A percentile compares a stretch with the other conserved stretches of the same genome.
Evolutionary conservation across 371 early-diverging fungal genomes (phyloP).

Genomic region (Quaeritorhiza haematococci): DNA sequence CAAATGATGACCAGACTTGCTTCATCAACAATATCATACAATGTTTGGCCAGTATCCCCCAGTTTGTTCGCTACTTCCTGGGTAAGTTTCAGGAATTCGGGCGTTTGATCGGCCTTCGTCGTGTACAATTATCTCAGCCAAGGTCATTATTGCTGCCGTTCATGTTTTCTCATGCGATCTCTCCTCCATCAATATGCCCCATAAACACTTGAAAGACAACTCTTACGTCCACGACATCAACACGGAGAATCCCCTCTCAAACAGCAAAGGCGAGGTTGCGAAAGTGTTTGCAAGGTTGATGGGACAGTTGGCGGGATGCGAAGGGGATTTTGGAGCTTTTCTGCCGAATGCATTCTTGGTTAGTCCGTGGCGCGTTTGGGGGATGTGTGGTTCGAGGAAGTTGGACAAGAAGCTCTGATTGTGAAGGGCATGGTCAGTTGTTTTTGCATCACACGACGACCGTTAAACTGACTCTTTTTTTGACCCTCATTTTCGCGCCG

Average conservation of each 20-base stretch:
- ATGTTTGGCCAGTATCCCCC: constrained; percentile 2
- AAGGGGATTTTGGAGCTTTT: neutral
- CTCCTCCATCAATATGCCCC: neutral
- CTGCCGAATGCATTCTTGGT: neutral
- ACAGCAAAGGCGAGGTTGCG: constrained; percentile 10
- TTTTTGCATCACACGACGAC: too few relatives aligned
- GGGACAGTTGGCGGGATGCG: neutral
- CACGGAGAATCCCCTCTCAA: constrained; percentile 8
- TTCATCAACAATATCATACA: constrained; percentile 9
- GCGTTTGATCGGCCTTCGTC: neutral
- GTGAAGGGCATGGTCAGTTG: too few relatives aligned
- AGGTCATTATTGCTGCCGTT: neutral
- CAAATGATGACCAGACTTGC: constrained; percentile 1
- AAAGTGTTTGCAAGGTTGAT: constrained; percentile 2
- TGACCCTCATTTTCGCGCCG: too few relatives aligned
- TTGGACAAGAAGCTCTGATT: too few relatives aligned
- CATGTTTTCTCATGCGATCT: neutral
- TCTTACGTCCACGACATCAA: constrained; percentile 2
- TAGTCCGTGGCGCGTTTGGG: too few relatives aligned
- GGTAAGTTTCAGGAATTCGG: too few relatives aligned
- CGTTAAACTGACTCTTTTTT: too few relatives aligned
- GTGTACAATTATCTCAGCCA: neutral
- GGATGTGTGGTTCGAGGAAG: too few relatives aligned
- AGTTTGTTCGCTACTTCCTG: constrained; percentile 11
- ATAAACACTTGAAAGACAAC: neutral